A percentile compares a stretch with the other conserved stretches of the same genome.
These are phyloP conservation scores for Fusarium kyushuense DNA, from an alignment of 2,329 filamentous ascomycete species.

Conservation along the genomic window DNA sequence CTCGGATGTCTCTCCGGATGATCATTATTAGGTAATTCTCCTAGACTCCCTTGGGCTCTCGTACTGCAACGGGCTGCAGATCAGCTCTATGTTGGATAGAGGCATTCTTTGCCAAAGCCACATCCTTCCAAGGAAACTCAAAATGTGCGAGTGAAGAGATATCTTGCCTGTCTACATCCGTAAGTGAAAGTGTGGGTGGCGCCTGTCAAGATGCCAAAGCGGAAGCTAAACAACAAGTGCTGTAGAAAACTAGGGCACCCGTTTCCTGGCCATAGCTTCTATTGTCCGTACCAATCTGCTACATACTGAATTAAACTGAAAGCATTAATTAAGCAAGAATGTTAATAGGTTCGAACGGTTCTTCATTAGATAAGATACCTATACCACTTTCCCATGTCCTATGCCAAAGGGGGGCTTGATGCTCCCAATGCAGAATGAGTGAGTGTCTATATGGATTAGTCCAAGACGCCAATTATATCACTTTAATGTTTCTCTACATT, in stretches of 20 bases:
- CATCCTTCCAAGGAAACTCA: not conserved
- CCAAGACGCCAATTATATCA: not conserved
- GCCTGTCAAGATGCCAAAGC: conserved; percentile 15
- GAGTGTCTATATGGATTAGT: conserved; percentile 11
- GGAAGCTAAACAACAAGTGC: conserved; percentile 25
- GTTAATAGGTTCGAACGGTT: conserved; percentile 11
- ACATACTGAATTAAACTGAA: conserved; percentile 10
- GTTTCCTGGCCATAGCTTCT: conserved; percentile 23
- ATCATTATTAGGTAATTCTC: not conserved
- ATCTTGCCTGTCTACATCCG: conserved; percentile 8
- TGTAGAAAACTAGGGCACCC: not conserved
- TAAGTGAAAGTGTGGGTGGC: not conserved
- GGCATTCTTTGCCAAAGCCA: conserved; percentile 25
- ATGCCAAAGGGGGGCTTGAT: conserved; percentile 1
- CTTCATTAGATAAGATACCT: not conserved
- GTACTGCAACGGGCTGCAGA: conserved; percentile 13
- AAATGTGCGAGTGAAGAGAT: not conserved
- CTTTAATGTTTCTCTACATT: not conserved
- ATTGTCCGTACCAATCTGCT: not conserved
- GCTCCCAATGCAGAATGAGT: conserved; percentile 4
- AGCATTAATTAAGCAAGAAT: not conserved
- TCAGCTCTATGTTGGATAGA: not conserved
- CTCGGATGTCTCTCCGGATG: not conserved
- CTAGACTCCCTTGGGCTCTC: conserved; percentile 1
- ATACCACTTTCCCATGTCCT: not conserved